Evolutionary conservation across 2,329 filamentous ascomycete genomes (phyloP).

Genomic region (Diplodia scrobiculata): DNA sequence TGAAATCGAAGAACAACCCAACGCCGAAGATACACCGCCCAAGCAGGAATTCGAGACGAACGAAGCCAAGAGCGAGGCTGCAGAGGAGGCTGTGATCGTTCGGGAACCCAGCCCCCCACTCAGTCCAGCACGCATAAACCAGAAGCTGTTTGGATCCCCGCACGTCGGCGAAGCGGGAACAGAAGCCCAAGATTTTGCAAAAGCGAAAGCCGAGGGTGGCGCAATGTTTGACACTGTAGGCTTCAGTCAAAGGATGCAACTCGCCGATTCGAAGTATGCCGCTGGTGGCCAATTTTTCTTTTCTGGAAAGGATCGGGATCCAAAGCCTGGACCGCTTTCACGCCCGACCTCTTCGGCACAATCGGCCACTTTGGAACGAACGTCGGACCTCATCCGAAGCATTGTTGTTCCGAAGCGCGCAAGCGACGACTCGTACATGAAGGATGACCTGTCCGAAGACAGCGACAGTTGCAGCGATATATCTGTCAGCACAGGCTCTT

Average conservation of each 20-base stretch:
- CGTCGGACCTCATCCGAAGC: constrained; percentile 13
- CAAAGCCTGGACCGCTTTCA: background rate
- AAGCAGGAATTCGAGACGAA: background rate
- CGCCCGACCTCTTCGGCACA: constrained; percentile 19
- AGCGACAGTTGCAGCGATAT: constrained; percentile 22
- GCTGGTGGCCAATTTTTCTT: constrained; percentile 49
- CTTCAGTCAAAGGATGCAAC: constrained; percentile 54
- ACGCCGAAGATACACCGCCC: background rate
- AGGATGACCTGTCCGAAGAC: background rate
- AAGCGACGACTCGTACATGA: constrained; percentile 1
- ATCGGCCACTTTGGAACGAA: background rate
- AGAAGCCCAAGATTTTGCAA: background rate
- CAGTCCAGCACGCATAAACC: constrained; percentile 20
- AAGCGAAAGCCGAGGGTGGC: constrained; percentile 39
- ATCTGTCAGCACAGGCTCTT: constrained; percentile 15
- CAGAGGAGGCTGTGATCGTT: background rate
- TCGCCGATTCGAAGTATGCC: constrained; percentile 58
- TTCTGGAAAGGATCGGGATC: background rate
- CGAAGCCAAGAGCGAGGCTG: background rate
- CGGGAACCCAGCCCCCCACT: constrained; percentile 26
- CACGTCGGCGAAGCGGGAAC: background rate
- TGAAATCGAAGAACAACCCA: background rate
- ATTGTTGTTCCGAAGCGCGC: background rate
- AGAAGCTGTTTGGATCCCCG: constrained; percentile 18
- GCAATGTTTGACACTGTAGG: constrained; percentile 55